Percentiles rank a stretch among this genome's conserved stretches.
Conservation (phyloP, 768 basidiomycete species). For the Lentinula sp. region DNA sequence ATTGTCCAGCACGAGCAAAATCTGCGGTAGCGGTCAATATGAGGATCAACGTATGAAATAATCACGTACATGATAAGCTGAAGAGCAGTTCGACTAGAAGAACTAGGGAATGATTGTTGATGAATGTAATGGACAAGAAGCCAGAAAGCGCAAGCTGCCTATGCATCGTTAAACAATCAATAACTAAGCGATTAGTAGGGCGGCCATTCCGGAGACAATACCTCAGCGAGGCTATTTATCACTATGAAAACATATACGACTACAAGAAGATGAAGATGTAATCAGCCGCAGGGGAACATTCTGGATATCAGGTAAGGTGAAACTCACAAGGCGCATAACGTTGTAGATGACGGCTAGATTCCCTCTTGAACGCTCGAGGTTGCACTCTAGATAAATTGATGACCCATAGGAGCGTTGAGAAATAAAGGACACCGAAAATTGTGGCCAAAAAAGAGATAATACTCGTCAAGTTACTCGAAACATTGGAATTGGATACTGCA, state of each 20-base stretch:
- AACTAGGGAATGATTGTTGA: not conserved
- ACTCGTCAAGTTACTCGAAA: not conserved
- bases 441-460: not conserved
- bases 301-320: not conserved
- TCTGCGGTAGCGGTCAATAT: not conserved
- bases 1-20: not conserved
- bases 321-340: not conserved
- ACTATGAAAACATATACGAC: not conserved
- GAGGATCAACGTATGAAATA: no score
- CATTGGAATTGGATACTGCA: not conserved
- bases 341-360: not conserved
- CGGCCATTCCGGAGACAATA: not conserved
- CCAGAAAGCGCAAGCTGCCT: conserved; percentile 1
- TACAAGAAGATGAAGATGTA: not conserved
- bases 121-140: not conserved
- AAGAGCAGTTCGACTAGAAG: not conserved
- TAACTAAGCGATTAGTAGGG: not conserved
- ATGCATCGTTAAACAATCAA: not conserved
- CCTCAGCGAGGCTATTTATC: not conserved
- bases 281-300: not conserved
- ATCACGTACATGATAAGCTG: not conserved
- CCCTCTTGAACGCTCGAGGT: not conserved
- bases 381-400: not conserved
- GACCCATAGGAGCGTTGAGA: not conserved
- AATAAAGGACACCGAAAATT: not conserved